Percentiles rank a stretch among this genome's conserved stretches.
Conservation (phyloP, 2,329 filamentous ascomycete genomes). For the Alternaria ventricosa region DNA sequence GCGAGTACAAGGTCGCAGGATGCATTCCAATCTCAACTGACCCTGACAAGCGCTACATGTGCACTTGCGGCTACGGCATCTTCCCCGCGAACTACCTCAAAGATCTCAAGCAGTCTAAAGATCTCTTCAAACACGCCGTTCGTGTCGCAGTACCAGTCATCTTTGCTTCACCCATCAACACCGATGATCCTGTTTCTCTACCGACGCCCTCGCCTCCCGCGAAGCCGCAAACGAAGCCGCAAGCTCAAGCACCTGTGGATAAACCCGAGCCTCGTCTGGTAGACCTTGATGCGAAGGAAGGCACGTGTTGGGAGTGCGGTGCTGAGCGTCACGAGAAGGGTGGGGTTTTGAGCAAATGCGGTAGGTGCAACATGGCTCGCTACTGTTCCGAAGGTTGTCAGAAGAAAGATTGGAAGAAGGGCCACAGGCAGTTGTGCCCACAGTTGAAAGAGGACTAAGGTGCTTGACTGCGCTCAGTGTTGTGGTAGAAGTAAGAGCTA, state of each 20-base stretch:
- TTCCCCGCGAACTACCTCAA: not conserved
- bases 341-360: not conserved
- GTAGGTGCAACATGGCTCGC: not conserved
- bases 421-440: not conserved
- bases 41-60: not conserved
- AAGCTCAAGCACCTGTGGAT: not conserved
- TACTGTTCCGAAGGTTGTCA: not conserved
- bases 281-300: conserved; percentile 6
- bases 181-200: not conserved
- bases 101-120: not conserved
- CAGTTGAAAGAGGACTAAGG: not conserved
- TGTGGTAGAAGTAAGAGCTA: not conserved
- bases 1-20: not conserved
- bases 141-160: not conserved
- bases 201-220: not conserved
- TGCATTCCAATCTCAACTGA: not conserved
- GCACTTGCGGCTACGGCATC: not conserved
- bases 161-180: not conserved
- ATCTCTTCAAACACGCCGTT: not conserved
- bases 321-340: conserved; percentile 49
- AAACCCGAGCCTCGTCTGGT: not conserved
- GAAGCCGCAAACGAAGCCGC: not conserved
- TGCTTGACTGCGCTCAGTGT: not conserved
- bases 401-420: not conserved
- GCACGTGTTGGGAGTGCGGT: conserved; percentile 17